phyloP scores from a whole-genome alignment of 345 rosid genomes.

The Eucalyptus tenuipes region DNA sequence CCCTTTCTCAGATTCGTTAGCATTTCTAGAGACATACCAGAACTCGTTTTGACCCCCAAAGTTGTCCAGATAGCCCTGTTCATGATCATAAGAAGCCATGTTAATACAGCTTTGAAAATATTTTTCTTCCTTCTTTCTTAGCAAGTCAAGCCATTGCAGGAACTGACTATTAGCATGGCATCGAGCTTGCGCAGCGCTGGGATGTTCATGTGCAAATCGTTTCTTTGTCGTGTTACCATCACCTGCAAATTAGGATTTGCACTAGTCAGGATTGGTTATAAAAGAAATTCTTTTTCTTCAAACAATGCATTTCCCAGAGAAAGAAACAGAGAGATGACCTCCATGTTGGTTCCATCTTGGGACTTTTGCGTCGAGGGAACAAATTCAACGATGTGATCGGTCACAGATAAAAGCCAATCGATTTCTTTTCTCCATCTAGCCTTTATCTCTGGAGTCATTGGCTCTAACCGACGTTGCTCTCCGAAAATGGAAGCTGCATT shows the following conservation, averaged over 20 bases:
- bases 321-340: slow-evolving; percentile 21
- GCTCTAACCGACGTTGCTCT: slow-evolving; percentile 61
- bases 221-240: slow-evolving; percentile 82
- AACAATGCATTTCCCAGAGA: not conserved
- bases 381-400: slow-evolving; percentile 74
- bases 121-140: not conserved
- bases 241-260: slow-evolving; percentile 25
- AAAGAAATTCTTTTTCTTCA: not conserved
- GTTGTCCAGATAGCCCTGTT: slow-evolving; percentile 57
- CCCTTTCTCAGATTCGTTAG: slow-evolving; percentile 45
- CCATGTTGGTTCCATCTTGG: slow-evolving; percentile 61
- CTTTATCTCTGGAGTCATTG: slow-evolving; percentile 67
- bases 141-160: not conserved
- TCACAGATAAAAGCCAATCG: slow-evolving; percentile 74
- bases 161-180: slow-evolving; percentile 67
- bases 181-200: slow-evolving; percentile 89
- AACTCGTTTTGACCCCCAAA: slow-evolving; percentile 69
- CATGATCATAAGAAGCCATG: not conserved
- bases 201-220: slow-evolving; percentile 72
- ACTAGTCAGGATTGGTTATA: not conserved
- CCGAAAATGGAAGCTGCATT: slow-evolving; percentile 78
- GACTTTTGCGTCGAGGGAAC: slow-evolving; percentile 73
- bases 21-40: slow-evolving; percentile 64
- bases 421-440: slow-evolving; percentile 83
- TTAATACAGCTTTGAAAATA: not conserved